phyloP scores from a whole-genome alignment of 495 filamentous ascomycete species.

The Penicillium roqueforti region DNA sequence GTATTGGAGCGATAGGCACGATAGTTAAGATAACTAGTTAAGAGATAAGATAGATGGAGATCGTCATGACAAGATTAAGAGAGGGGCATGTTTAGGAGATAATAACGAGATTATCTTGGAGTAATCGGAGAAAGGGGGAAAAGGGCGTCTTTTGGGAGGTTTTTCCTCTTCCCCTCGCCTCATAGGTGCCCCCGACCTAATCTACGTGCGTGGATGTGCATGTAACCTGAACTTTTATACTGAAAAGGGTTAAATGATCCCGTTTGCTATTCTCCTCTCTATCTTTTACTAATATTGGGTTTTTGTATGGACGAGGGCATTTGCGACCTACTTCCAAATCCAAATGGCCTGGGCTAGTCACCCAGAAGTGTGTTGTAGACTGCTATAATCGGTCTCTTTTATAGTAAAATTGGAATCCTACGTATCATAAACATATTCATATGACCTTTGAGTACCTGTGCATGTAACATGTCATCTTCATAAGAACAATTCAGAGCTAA shows the following conservation, averaged over 20 bases:
- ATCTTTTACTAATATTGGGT: background rate
- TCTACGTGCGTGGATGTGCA: background rate
- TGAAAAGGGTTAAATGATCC: constrained; percentile 24
- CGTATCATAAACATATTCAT: background rate
- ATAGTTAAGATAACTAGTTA: background rate
- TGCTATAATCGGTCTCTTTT: background rate
- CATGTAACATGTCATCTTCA: background rate
- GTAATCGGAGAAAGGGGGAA: background rate
- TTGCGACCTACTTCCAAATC: background rate
- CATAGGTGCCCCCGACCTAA: too few relatives aligned
- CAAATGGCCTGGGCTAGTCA: background rate
- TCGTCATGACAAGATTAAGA: background rate
- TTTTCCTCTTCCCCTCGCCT: background rate
- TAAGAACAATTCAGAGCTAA: background rate
- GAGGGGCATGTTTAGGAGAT: background rate
- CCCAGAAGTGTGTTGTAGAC: background rate
- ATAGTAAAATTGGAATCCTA: background rate
- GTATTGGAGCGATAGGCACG: background rate
- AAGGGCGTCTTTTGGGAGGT: too few relatives aligned
- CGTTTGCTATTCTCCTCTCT: background rate
- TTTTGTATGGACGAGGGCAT: too few relatives aligned
- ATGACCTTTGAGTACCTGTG: background rate
- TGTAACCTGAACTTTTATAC: background rate
- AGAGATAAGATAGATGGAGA: background rate
- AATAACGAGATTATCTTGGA: background rate